Evolutionary conservation across 805 yeast genomes (phyloP), one percentile per base, ranked within the genome.

Genomic region (Kuraishia ogatae): DNA sequence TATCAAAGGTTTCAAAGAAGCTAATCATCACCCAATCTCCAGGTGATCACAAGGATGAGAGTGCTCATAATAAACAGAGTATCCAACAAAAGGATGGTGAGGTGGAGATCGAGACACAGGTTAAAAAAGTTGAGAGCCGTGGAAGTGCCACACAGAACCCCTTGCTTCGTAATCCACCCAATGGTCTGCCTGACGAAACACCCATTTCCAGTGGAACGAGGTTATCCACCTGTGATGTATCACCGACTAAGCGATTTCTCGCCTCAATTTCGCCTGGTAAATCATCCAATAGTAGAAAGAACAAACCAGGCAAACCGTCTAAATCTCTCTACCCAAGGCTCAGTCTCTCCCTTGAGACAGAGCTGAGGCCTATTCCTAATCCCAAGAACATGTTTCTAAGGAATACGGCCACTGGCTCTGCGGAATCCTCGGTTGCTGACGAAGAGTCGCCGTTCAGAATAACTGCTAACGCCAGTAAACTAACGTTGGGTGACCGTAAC

Each of bases 311-410:
- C 43, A 35, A 35, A 11, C 43, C 43, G 17, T 10, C 43, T 11
- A 35, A 29, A 49, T 24, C 50, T 23, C 57, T 3, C 13, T 20
- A 19, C 43, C 59, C 35, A 43, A 20, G 15, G 28, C 15, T 39
- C 53, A 55, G 39, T 53, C 54, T 47, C 8, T 47, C 49, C 13
- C 49, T 47, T 6, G 24, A 47, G 19, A 21, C 49, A 21, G 49
- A 47, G 22, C 49, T 47, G 10, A 47, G 24, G 49, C 49, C 49
- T 3, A 20, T 47, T 20, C 49, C 43, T 35, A 35, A 35, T 15
- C 43, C 49, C 4, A 47, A 22, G 24, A 47, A 47, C 24, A 22
- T 47, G 13, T 47, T 47, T 47, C 15, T 47, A 10, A 35, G 17
- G 43, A 35, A 3, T 7, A 35, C 15, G 29, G 10, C 10, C 29